phyloP scores from a whole-genome alignment of 192 early-diverging fungal genomes.

The Gamsiella multidivaricata region DNA sequence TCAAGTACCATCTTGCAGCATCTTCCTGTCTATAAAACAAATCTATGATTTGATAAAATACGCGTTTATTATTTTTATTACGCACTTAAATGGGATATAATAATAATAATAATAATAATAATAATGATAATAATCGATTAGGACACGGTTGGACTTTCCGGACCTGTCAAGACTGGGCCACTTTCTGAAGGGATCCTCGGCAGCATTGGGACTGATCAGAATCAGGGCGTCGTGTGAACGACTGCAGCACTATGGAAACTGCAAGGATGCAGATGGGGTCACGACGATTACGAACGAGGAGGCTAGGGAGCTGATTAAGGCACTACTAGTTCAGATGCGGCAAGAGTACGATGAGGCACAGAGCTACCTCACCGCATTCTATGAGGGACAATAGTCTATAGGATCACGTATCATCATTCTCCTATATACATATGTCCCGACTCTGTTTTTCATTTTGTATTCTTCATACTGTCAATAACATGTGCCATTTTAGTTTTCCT shows the following conservation, averaged over 20 bases:
- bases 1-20: too few species aligned
- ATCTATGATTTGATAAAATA: too few species aligned
- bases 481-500: too few species aligned
- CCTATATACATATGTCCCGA: too few species aligned
- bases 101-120: too few species aligned
- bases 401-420: too few species aligned
- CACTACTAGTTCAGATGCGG: slow-evolving; percentile 68
- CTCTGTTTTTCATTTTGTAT: too few species aligned
- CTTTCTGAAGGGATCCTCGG: slow-evolving; percentile 93
- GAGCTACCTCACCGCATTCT: slow-evolving; percentile 74
- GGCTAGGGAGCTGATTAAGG: slow-evolving; percentile 65
- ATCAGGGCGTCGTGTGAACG: slow-evolving; percentile 86
- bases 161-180: slow-evolving; percentile 86
- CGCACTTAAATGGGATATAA: too few species aligned
- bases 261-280: slow-evolving; percentile 63
- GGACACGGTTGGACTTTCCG: slow-evolving; percentile 67
- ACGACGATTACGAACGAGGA: slow-evolving; percentile 63
- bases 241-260: slow-evolving; percentile 87
- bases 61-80: too few species aligned
- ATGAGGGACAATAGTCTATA: slow-evolving; percentile 58
- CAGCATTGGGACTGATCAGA: slow-evolving; percentile 82
- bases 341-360: slow-evolving; percentile 79
- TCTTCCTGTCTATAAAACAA: too few species aligned
- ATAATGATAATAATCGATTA: too few species aligned
- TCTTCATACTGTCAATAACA: too few species aligned